phyloP scores from a whole-genome alignment of 163 green algal species.

The Coccomyxa subellipsoidea region DNA sequence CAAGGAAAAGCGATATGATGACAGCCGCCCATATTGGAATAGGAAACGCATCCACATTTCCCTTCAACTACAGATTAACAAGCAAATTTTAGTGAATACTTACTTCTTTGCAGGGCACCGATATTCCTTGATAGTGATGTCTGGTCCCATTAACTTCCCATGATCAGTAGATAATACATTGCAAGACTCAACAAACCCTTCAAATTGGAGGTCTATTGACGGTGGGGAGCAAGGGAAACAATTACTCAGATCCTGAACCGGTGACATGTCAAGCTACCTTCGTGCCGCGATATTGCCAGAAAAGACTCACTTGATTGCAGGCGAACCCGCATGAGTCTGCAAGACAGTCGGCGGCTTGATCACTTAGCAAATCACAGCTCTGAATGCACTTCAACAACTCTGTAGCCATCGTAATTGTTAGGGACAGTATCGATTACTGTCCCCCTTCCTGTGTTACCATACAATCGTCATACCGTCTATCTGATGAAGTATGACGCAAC shows the following conservation, averaged over 20 bases:
- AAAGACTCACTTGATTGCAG: neutral
- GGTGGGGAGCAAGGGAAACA: too few species aligned
- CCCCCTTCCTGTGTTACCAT: neutral
- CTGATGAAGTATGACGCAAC: too few species aligned
- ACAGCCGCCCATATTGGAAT: neutral
- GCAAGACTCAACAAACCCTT: too few species aligned
- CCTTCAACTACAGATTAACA: neutral
- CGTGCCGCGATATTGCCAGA: neutral
- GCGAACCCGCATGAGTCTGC: neutral
- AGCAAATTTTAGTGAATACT: neutral
- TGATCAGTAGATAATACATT: too few species aligned
- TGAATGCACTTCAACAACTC: slow-evolving; percentile 3
- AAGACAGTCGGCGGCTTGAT: neutral
- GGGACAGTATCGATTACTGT: neutral
- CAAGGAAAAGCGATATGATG: neutral
- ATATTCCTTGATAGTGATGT: too few species aligned
- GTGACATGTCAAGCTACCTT: neutral
- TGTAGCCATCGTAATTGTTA: neutral
- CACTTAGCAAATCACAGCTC: neutral
- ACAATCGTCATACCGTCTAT: neutral
- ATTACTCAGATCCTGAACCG: neutral
- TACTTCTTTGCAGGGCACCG: too few species aligned
- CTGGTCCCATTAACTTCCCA: too few species aligned
- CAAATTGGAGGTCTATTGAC: too few species aligned
- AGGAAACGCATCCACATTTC: neutral